phyloP scores from a whole-genome alignment of 148 eudicot genomes.

The Linanthus parryae region DNA sequence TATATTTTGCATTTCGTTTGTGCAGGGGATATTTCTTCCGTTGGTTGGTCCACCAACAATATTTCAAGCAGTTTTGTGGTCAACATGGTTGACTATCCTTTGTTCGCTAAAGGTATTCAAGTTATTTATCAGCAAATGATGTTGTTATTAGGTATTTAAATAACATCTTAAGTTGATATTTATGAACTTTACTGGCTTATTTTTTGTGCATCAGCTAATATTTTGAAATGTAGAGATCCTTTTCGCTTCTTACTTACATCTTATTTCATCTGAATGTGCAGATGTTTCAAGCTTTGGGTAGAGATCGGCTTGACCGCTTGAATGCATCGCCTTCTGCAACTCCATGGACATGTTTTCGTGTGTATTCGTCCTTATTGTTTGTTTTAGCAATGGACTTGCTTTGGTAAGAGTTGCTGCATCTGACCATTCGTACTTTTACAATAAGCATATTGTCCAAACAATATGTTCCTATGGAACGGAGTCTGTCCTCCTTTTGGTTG shows the following conservation, averaged over 20 bases:
- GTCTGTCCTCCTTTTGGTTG: no score
- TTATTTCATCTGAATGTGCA: slow-evolving; percentile 19
- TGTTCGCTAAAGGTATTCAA: slow-evolving; percentile 70
- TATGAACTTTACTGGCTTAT: slow-evolving; percentile 6
- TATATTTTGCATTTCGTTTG: no score
- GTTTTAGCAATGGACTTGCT: slow-evolving; percentile 59
- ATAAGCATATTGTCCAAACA: no score
- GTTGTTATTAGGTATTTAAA: no score
- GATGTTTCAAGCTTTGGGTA: slow-evolving; percentile 98
- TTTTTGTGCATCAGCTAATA: no score
- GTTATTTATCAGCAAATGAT: slow-evolving; percentile 1
- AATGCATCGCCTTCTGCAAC: slow-evolving; percentile 93
- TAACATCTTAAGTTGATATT: slow-evolving; percentile 9
- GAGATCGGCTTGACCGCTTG: slow-evolving; percentile 90
- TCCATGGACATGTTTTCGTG: slow-evolving; percentile 81
- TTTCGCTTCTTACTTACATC: no score
- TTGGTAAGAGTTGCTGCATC: slow-evolving; percentile 47
- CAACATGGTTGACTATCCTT: slow-evolving; percentile 67
- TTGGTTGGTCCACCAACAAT: slow-evolving; percentile 73
- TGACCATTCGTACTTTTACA: neutral
- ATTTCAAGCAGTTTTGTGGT: slow-evolving; percentile 71
- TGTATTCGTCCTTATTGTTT: slow-evolving; percentile 71
- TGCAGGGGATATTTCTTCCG: slow-evolving; percentile 88
- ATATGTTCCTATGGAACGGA: no score
- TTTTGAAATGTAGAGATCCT: no score